These are phyloP conservation scores for Sordaria brevicollis DNA, from an alignment of 495 filamentous ascomycete genomes.

Conservation along the genomic window DNA sequence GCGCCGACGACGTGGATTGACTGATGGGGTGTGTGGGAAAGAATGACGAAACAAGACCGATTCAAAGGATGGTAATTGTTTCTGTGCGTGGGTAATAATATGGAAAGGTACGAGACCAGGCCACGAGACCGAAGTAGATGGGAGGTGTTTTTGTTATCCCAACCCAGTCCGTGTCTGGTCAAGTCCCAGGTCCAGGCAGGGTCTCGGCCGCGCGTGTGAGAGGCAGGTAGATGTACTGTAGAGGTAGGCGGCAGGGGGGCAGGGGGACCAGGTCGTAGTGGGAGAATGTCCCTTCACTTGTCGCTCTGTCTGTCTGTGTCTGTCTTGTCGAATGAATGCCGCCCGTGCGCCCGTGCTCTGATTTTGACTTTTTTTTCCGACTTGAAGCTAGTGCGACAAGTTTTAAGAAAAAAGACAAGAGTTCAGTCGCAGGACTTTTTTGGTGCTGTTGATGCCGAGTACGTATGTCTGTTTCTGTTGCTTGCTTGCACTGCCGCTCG, in stretches of 20 bases:
- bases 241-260: background rate
- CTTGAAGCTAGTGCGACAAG: background rate
- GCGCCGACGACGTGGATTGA: background rate
- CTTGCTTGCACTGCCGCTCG: background rate
- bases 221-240: background rate
- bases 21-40: background rate
- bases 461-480: background rate
- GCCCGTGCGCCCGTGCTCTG: background rate
- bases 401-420: background rate
- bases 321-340: background rate
- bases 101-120: background rate
- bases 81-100: background rate
- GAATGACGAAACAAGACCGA: background rate
- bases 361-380: background rate
- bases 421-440: background rate
- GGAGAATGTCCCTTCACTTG: too few relatives aligned
- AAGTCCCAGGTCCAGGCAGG: background rate
- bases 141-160: background rate
- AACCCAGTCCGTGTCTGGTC: background rate
- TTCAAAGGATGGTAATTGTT: background rate
- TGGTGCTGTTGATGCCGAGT: background rate
- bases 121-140: background rate
- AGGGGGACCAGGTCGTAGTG: too few relatives aligned
- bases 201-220: background rate
- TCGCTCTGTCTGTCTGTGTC: background rate